A percentile compares a stretch with the other conserved stretches of the same genome.
phyloP scores from a whole-genome alignment of 495 filamentous ascomycete species.

The Thozetella sp. region DNA sequence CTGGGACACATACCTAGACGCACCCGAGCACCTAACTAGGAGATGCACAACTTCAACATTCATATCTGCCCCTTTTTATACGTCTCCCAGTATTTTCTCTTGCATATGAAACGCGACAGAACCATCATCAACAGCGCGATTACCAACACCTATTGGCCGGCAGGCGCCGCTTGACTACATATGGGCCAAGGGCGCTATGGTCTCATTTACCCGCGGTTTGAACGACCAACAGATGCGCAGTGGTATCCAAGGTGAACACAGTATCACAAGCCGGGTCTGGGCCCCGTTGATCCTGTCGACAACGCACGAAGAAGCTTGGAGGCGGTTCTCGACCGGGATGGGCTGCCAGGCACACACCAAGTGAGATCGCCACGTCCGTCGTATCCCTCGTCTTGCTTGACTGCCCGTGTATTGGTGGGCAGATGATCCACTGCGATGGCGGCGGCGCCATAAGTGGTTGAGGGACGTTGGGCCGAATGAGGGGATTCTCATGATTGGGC shows the following conservation, averaged over 20 bases:
- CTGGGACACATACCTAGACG: too few species aligned
- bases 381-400: conserved; percentile 82
- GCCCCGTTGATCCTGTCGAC: conserved; percentile 81
- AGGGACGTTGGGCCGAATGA: not conserved
- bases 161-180: conserved; percentile 87
- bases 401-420: conserved; percentile 65
- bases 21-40: too few species aligned
- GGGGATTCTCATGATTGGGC: not conserved
- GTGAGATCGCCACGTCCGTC: conserved; percentile 80
- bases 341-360: conserved; percentile 77
- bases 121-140: conserved; percentile 83
- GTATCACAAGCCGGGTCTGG: conserved; percentile 82
- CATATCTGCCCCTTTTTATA: conserved; percentile 79
- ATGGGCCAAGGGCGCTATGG: conserved; percentile 79
- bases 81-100: conserved; percentile 76
- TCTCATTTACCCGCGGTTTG: conserved; percentile 78
- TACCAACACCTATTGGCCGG: conserved; percentile 84
- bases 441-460: conserved; percentile 65
- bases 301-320: conserved; percentile 70
- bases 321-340: conserved; percentile 78
- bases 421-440: conserved; percentile 70
- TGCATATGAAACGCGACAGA: conserved; percentile 74
- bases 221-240: conserved; percentile 72
- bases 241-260: conserved; percentile 80
- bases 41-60: conserved; percentile 72